phyloP scores from a whole-genome alignment of 2,329 filamentous ascomycete species.

The Ambrosiella cleistominuta region DNA sequence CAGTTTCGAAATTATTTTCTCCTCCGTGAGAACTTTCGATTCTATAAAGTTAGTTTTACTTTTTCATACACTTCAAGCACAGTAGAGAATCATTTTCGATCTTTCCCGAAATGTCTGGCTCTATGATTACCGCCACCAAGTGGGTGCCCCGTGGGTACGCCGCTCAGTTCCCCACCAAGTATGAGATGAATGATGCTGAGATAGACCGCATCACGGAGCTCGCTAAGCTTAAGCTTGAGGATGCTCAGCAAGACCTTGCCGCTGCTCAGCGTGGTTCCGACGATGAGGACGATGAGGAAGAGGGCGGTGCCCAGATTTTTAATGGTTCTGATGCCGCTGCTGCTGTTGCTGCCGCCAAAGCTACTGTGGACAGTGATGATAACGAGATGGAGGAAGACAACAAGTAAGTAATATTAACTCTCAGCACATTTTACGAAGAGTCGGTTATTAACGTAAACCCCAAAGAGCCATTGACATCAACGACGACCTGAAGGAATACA shows the following conservation, averaged over 20 bases:
- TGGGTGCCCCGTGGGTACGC: conserved; percentile 66
- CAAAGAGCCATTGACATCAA: conserved; percentile 28
- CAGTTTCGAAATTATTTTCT: background rate
- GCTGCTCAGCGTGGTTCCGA: conserved; percentile 18
- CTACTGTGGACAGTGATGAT: background rate
- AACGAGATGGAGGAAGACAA: conserved; percentile 11
- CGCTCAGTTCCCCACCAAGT: conserved; percentile 57
- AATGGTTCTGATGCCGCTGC: background rate
- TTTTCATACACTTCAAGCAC: background rate
- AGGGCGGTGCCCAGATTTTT: conserved; percentile 16
- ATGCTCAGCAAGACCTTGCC: conserved; percentile 72
- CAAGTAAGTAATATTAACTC: conserved; percentile 14
- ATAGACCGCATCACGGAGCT: conserved; percentile 58
- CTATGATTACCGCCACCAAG: conserved; percentile 57
- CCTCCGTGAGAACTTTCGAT: background rate
- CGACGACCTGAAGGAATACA: conserved; percentile 88
- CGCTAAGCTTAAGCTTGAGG: conserved; percentile 67
- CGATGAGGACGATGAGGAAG: conserved; percentile 18
- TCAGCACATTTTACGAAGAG: conserved; percentile 1
- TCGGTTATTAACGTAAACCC: too few relatives aligned
- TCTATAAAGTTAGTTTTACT: background rate
- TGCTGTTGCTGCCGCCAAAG: background rate
- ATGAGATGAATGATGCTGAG: conserved; percentile 58
- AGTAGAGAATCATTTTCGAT: conserved; percentile 5
- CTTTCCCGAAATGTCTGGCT: conserved; percentile 30